Conservation (phyloP, 495 filamentous ascomycete species). For the Podospora appendiculata region DNA sequence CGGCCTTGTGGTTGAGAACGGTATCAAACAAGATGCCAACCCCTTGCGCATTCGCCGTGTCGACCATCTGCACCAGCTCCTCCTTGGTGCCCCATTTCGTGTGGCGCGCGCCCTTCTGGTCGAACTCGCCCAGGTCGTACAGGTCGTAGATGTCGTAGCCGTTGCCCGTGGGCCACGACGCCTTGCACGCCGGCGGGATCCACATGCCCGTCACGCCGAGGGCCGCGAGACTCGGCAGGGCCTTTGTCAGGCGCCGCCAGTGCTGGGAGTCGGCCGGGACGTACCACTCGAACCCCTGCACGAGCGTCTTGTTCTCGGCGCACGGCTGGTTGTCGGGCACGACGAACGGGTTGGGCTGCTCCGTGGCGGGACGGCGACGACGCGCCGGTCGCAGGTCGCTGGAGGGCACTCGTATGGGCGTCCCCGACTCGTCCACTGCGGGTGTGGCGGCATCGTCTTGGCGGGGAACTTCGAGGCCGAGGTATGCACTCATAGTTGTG, state of each 20-base stretch:
- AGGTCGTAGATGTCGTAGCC: slow-evolving; percentile 75
- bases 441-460: too few species aligned
- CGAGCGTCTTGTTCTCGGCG: slow-evolving; percentile 48
- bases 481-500: too few species aligned
- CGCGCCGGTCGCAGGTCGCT: slow-evolving; percentile 2
- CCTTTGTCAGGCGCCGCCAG: slow-evolving; percentile 49
- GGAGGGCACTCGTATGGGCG: background rate
- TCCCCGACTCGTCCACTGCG: too few species aligned
- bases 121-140: slow-evolving; percentile 77
- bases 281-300: slow-evolving; percentile 77
- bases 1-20: slow-evolving; percentile 71
- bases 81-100: slow-evolving; percentile 67
- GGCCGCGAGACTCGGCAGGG: slow-evolving; percentile 46
- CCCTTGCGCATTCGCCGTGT: slow-evolving; percentile 38
- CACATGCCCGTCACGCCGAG: slow-evolving; percentile 61
- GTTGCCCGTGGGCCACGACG: slow-evolving; percentile 50
- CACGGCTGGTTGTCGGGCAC: background rate
- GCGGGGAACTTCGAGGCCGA: too few species aligned
- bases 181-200: slow-evolving; percentile 73
- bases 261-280: slow-evolving; percentile 54
- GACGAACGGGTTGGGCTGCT: slow-evolving; percentile 10
- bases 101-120: slow-evolving; percentile 54
- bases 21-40: slow-evolving; percentile 65
- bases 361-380: background rate
- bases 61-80: slow-evolving; percentile 46